These are phyloP conservation scores for Polygonum aviculare DNA, from an alignment of 148 eudicot species.

Conservation along the genomic window DNA sequence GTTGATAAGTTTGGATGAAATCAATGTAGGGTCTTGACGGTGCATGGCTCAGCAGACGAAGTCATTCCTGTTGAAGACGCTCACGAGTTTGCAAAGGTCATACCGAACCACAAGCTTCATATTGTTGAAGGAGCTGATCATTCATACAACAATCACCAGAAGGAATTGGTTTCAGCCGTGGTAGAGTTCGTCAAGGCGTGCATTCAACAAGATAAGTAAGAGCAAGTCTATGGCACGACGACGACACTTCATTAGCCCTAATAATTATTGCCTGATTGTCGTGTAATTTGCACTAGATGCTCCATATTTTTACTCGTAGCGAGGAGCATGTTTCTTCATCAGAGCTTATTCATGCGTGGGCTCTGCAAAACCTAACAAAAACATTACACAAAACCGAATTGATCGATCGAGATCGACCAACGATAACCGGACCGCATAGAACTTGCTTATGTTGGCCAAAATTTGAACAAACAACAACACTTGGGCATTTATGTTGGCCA, in stretches of 20 bases:
- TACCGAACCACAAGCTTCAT: constrained; percentile 61
- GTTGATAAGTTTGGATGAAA: constrained; percentile 6
- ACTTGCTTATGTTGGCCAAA: too few species aligned
- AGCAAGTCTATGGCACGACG: neutral
- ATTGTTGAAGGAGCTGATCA: constrained; percentile 71
- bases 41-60: constrained; percentile 76
- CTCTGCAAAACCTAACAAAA: too few species aligned
- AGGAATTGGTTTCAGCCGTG: constrained; percentile 41
- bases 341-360: too few species aligned
- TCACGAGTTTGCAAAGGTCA: constrained; percentile 53
- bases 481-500: too few species aligned
- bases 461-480: too few species aligned
- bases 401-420: too few species aligned
- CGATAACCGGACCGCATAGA: too few species aligned
- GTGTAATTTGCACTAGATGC: neutral
- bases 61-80: constrained; percentile 65
- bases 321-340: too few species aligned
- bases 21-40: constrained; percentile 51
- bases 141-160: constrained; percentile 42
- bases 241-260: neutral
- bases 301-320: too few species aligned
- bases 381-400: too few species aligned
- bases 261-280: constrained; percentile 2
- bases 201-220: constrained; percentile 20
- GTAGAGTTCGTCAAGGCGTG: constrained; percentile 56